A percentile compares a stretch with the other conserved stretches of the same genome.
phyloP scores from a whole-genome alignment of 257 asterid genomes.

The Echites panduratus region DNA sequence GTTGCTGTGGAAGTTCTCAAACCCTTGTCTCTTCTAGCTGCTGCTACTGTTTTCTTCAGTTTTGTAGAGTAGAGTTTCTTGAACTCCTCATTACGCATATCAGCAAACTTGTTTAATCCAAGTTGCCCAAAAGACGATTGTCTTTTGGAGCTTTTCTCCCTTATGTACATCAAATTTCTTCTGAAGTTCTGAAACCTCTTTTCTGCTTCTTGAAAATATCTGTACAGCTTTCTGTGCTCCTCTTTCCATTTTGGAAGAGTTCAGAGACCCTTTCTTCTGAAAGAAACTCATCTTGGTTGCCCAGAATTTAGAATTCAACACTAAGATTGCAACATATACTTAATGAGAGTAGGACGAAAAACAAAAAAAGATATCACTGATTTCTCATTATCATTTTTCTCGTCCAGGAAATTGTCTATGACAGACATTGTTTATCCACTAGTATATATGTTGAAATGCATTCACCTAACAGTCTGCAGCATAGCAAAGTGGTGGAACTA shows the following conservation, averaged over 20 bases:
- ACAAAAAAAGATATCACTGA: neutral
- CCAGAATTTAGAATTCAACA: conserved; percentile 14
- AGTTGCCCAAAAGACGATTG: conserved; percentile 8
- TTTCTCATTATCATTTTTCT: neutral
- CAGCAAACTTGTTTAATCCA: conserved; percentile 34
- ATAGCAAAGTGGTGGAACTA: neutral
- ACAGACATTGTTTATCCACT: neutral
- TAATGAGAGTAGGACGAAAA: neutral
- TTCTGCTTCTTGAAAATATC: conserved; percentile 25
- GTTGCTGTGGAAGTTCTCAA: neutral
- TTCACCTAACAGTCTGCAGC: neutral
- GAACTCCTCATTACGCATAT: conserved; percentile 36
- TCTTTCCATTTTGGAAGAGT: conserved; percentile 31
- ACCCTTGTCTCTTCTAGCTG: neutral
- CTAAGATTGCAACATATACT: conserved; percentile 10
- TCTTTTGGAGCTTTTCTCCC: conserved; percentile 21
- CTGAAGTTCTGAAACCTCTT: conserved; percentile 22
- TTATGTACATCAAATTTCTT: conserved; percentile 23
- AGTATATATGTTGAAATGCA: neutral
- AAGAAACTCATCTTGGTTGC: conserved; percentile 2
- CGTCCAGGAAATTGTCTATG: neutral
- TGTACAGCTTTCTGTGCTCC: conserved; percentile 24
- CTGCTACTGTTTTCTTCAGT: conserved; percentile 9
- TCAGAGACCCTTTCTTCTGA: conserved; percentile 20
- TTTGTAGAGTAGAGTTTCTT: conserved; percentile 12